Evolutionary conservation across 1,139 yeast genomes (phyloP), one percentile per base, ranked within the genome.

Genomic region (Scheffersomyces illinoinensis): DNA sequence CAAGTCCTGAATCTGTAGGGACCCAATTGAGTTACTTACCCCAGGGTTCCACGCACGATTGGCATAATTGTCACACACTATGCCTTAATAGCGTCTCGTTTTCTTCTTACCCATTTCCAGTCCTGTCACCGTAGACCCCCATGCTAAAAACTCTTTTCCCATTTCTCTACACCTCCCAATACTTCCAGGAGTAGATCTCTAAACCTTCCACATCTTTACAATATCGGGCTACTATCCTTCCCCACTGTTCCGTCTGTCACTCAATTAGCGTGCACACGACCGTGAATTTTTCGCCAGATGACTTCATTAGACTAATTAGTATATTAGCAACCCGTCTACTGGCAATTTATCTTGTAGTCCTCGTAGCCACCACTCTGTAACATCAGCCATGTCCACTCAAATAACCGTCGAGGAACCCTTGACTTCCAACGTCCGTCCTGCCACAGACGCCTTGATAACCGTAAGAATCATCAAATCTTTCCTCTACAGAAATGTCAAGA

Each of bases 401-500:
- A 48, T 48, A 48, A 20, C 19, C 21, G 57, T 59, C 52, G 85
- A 84, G 60, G 91, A 88, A 66, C 91, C 92, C 0, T 75, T 88
- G 60, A 87, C 91, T 0, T 86, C 91, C 1, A 83, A 84, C 54
- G 87, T 83, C n/a, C 81, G 91, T 57, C 92, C 92, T 2, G 83
- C 83, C 47, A 84, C 89, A 8, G 85, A 84, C 70, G 88, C 97
- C 0, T 85, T 92, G 20, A 73, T 95, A 53, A 95, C 99, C 0
- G 82, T 96, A 12, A 85, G 99, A 57, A 85, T 95, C 39, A 85
- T 95, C 70, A 93, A 93, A 71, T 92, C 98, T 0, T 95, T 95
- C 71, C 96, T 96, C 19, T 93, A 92, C 76, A 82, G 99, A 72
- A 93, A 95, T 64, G 93, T 93, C 59, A 91, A 89, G 72, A 93